Evolutionary conservation across 345 rosid genomes (phyloP).

Genomic region (Arabidopsis suecica): DNA sequence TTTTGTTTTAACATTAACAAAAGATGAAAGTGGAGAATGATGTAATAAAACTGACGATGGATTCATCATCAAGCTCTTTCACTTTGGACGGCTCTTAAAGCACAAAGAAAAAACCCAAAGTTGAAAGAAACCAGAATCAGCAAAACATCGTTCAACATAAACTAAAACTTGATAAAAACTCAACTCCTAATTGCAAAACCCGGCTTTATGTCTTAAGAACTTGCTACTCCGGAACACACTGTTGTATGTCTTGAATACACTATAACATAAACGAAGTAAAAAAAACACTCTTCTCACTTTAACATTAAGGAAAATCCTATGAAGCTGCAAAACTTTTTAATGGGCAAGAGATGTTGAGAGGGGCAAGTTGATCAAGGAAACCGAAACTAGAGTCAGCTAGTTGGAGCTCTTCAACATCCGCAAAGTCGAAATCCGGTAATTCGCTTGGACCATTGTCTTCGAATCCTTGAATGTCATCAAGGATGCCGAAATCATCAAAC

Average conservation of each 20-base stretch:
- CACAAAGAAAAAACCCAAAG: constrained; percentile 22
- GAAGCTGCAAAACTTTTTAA: constrained; percentile 82
- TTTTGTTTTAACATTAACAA: background rate
- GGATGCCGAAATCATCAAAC: constrained; percentile 54
- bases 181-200: constrained; percentile 37
- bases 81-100: constrained; percentile 34
- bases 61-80: background rate
- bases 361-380: constrained; percentile 41
- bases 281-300: constrained; percentile 24
- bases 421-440: constrained; percentile 79
- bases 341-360: constrained; percentile 63
- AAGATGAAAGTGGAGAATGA: background rate
- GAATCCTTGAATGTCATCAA: constrained; percentile 62
- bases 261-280: background rate
- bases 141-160: background rate
- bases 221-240: constrained; percentile 41
- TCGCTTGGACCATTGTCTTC: constrained; percentile 54
- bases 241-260: constrained; percentile 28
- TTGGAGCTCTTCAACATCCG: constrained; percentile 49
- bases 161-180: background rate
- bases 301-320: constrained; percentile 40
- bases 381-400: constrained; percentile 56
- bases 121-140: background rate
- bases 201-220: constrained; percentile 40
- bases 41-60: background rate